Conservation (phyloP, 345 rosid species). For the Brassica cretica region DNA sequence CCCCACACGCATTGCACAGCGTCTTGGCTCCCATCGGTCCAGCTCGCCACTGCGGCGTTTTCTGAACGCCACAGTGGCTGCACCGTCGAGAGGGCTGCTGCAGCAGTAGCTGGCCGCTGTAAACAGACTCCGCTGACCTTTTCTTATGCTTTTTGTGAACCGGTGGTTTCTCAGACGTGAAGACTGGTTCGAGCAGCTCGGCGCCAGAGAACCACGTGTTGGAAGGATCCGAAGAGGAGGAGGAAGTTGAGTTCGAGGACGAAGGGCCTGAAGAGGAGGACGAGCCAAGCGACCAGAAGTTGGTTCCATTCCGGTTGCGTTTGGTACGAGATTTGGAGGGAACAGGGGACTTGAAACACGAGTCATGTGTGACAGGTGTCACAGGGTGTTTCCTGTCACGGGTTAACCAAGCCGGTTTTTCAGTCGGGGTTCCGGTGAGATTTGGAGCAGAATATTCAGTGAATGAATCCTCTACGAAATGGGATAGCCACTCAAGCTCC, state of each 20-base stretch:
- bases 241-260: neutral
- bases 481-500: constrained; percentile 3
- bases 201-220: neutral
- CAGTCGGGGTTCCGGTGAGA: neutral
- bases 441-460: neutral
- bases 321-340: neutral
- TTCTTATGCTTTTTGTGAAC: neutral
- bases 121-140: neutral
- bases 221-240: neutral
- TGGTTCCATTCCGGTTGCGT: neutral
- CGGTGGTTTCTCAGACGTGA: neutral
- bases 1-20: neutral
- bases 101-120: neutral
- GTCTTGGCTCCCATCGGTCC: neutral
- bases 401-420: neutral
- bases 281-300: neutral
- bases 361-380: neutral
- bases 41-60: neutral
- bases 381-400: neutral
- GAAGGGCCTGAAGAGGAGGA: neutral
- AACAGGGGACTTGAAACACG: neutral
- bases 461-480: neutral
- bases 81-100: neutral
- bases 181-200: neutral
- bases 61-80: neutral